Evolutionary conservation across 2,329 filamentous ascomycete species (phyloP).

Genomic region (Monosporascus cannonballus): DNA sequence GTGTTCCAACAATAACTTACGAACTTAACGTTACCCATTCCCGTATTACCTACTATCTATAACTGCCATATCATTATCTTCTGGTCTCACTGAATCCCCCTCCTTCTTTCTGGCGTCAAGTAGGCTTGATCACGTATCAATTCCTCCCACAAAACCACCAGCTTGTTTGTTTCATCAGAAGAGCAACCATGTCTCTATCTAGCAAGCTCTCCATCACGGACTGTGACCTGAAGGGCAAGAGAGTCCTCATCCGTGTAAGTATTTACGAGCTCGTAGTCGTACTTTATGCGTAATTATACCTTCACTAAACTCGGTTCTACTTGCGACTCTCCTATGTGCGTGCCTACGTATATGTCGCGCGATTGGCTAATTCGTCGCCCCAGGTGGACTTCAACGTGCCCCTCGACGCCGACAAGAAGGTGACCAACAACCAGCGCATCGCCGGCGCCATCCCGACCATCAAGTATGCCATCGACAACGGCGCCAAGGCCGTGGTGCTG

Average conservation of each 20-base stretch:
- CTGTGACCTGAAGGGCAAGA: slow-evolving; percentile 96
- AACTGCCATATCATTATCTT: not conserved
- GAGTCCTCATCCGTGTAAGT: slow-evolving; percentile 90
- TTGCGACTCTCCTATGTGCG: slow-evolving; percentile 1
- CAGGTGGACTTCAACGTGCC: slow-evolving; percentile 99
- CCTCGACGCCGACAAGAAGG: slow-evolving; percentile 83
- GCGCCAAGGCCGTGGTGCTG: slow-evolving; percentile 86
- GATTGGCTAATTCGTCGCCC: slow-evolving; percentile 3
- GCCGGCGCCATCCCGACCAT: slow-evolving; percentile 92
- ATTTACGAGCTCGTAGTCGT: not conserved
- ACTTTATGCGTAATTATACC: not conserved
- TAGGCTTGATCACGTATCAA: slow-evolving; percentile 9
- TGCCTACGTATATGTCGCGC: not conserved
- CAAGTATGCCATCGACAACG: slow-evolving; percentile 85
- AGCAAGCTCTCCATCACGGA: slow-evolving; percentile 97
- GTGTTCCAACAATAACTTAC: slow-evolving; percentile 2
- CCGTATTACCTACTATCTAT: too few species aligned
- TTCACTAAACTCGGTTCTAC: not conserved
- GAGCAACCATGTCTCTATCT: slow-evolving; percentile 81
- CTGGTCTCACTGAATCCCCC: not conserved
- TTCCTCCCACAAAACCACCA: slow-evolving; percentile 7
- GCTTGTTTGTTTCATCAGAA: not conserved
- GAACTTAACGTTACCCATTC: not conserved
- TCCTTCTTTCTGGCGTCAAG: not conserved
- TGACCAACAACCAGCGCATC: slow-evolving; percentile 98